phyloP scores from a whole-genome alignment of 495 filamentous ascomycete species.

The Neurospora pannonica region DNA sequence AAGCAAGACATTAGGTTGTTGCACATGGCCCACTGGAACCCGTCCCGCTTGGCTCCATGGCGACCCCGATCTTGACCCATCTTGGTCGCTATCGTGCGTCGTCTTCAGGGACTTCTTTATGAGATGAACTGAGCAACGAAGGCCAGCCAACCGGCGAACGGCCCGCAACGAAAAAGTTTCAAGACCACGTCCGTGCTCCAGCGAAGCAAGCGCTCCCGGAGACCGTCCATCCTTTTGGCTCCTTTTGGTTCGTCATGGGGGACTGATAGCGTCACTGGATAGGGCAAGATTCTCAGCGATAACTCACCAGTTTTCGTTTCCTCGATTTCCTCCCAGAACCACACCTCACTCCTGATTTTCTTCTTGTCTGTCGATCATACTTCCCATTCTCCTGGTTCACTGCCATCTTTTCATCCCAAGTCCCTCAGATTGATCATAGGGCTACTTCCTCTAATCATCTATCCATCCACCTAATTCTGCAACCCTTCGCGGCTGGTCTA shows the following conservation, averaged over 20 bases:
- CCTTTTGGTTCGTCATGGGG: background rate
- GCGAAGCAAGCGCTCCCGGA: background rate
- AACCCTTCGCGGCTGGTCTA: background rate
- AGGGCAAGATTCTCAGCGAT: background rate
- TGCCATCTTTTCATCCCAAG: background rate
- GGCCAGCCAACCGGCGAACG: background rate
- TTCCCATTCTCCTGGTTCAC: background rate
- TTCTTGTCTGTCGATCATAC: background rate
- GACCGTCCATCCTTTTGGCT: background rate
- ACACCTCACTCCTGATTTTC: background rate
- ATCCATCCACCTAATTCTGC: background rate
- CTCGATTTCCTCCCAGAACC: background rate
- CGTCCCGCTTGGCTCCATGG: background rate
- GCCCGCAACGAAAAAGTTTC: background rate
- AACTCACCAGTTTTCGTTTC: background rate
- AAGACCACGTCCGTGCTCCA: background rate
- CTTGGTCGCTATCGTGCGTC: background rate
- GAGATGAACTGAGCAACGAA: background rate
- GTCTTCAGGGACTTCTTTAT: background rate
- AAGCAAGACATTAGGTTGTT: background rate
- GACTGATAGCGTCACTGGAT: background rate
- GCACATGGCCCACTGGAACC: background rate
- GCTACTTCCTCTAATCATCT: background rate
- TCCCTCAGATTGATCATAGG: background rate
- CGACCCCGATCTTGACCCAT: background rate